Percentiles rank a stretch among this genome's conserved stretches.
phyloP scores from a whole-genome alignment of 345 rosid species.

The Streptanthus diversifolius region DNA sequence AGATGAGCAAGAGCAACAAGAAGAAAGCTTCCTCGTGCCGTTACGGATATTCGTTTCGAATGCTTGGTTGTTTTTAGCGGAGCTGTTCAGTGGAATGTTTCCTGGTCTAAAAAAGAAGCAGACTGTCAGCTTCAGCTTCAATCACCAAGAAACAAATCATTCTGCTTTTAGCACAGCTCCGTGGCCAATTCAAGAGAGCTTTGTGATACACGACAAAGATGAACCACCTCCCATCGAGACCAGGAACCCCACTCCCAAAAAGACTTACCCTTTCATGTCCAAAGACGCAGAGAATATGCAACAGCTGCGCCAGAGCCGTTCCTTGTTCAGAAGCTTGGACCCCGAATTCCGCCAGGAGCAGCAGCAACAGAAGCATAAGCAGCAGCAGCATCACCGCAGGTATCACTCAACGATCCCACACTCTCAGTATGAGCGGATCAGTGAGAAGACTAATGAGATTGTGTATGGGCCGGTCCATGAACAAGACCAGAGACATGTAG shows the following conservation, averaged over 20 bases:
- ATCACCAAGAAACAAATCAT: constrained; percentile 40
- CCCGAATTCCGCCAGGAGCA: constrained; percentile 48
- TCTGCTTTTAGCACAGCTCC: constrained; percentile 39
- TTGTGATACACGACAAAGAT: constrained; percentile 55
- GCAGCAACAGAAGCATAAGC: constrained; percentile 43
- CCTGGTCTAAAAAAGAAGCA: constrained; percentile 55
- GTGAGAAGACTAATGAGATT: constrained; percentile 63
- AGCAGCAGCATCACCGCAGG: constrained; percentile 53
- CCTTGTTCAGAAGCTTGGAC: constrained; percentile 64
- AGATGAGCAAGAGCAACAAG: constrained; percentile 69
- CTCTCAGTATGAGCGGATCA: constrained; percentile 61
- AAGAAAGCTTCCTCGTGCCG: constrained; percentile 71
- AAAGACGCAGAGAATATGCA: constrained; percentile 83
- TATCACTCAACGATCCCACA: constrained; percentile 59
- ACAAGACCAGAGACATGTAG: constrained; percentile 41
- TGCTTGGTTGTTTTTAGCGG: constrained; percentile 51
- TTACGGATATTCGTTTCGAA: constrained; percentile 51
- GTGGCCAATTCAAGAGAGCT: constrained; percentile 93
- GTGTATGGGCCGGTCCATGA: constrained; percentile 77
- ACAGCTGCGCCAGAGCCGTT: constrained; percentile 73
- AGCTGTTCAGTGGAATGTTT: constrained; percentile 63
- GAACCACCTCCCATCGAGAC: constrained; percentile 81
- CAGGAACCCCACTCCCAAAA: constrained; percentile 72
- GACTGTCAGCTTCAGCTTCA: constrained; percentile 49
- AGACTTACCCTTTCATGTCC: constrained; percentile 88